A percentile compares a stretch with the other conserved stretches of the same genome.
phyloP scores from a whole-genome alignment of 1,284 basidiomycete species.

The Exsudoporus floridanus region DNA sequence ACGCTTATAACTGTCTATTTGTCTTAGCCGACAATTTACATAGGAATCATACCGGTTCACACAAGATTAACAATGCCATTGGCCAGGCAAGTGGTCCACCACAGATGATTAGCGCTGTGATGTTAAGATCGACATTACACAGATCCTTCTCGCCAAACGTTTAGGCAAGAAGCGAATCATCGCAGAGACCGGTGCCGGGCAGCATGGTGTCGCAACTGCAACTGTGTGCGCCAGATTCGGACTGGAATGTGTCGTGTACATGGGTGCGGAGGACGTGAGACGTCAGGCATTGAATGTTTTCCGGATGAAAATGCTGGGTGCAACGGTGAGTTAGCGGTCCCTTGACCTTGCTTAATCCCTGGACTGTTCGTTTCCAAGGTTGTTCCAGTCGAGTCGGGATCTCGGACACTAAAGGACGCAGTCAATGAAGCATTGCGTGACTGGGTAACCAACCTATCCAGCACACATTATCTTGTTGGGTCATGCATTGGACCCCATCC shows the following conservation, averaged over 20 bases:
- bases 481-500: conserved; percentile 98
- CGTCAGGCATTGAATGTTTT: conserved; percentile 97
- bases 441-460: conserved; percentile 96
- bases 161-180: conserved; percentile 97
- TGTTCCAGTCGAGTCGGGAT: conserved; percentile 91
- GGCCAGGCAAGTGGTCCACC: conserved; percentile 60
- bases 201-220: conserved; percentile 98
- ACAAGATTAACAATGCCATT: conserved; percentile 96
- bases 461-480: conserved; percentile 95
- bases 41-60: conserved; percentile 94
- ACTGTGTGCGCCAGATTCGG: conserved; percentile 98
- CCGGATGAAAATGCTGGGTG: conserved; percentile 97
- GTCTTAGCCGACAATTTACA: conserved; percentile 2
- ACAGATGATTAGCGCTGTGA: background rate
- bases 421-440: conserved; percentile 97
- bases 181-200: conserved; percentile 97
- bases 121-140: background rate
- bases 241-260: conserved; percentile 94
- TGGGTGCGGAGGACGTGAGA: conserved; percentile 98
- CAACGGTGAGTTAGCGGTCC: conserved; percentile 53
- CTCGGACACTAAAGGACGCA: conserved; percentile 95
- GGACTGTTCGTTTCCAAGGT: conserved; percentile 52
- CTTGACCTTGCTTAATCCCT: background rate
- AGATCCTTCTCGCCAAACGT: conserved; percentile 90
- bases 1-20: background rate